phyloP scores from a whole-genome alignment of 768 basidiomycete species.

The Lentinula raphanica region DNA sequence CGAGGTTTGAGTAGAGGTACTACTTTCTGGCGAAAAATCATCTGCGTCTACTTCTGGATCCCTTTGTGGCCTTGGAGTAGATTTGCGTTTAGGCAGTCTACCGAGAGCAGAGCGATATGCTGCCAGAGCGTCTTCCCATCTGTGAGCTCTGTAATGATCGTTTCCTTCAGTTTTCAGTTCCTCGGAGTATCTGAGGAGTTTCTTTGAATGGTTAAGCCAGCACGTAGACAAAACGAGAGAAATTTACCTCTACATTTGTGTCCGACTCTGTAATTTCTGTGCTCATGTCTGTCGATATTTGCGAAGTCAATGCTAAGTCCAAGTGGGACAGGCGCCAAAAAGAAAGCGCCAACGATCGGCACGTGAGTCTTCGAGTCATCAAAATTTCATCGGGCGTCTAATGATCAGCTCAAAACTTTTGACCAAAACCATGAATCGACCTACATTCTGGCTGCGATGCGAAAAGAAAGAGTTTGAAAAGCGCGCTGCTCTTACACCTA shows the following conservation, averaged over 20 bases:
- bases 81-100: slow-evolving; percentile 48
- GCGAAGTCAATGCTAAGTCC: no score
- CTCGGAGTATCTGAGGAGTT: slow-evolving; percentile 44
- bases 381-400: neutral
- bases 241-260: slow-evolving; percentile 1
- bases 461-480: slow-evolving; percentile 95
- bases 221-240: neutral
- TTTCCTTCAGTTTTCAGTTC: slow-evolving; percentile 76
- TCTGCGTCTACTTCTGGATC: slow-evolving; percentile 10
- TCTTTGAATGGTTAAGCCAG: slow-evolving; percentile 23
- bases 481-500: slow-evolving; percentile 89
- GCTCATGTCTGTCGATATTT: no score
- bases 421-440: slow-evolving; percentile 38
- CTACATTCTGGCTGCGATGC: slow-evolving; percentile 86
- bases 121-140: slow-evolving; percentile 67
- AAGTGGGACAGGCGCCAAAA: no score
- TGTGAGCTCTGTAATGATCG: slow-evolving; percentile 54
- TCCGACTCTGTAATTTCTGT: neutral
- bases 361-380: neutral
- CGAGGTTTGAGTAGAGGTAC: slow-evolving; percentile 8
- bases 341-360: neutral
- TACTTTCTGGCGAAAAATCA: neutral
- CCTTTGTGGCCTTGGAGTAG: neutral
- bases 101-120: slow-evolving; percentile 68
- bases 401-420: neutral